These are phyloP conservation scores for Erodium chrysanthum DNA, from an alignment of 441 rosid genomes.

Conservation along the genomic window DNA sequence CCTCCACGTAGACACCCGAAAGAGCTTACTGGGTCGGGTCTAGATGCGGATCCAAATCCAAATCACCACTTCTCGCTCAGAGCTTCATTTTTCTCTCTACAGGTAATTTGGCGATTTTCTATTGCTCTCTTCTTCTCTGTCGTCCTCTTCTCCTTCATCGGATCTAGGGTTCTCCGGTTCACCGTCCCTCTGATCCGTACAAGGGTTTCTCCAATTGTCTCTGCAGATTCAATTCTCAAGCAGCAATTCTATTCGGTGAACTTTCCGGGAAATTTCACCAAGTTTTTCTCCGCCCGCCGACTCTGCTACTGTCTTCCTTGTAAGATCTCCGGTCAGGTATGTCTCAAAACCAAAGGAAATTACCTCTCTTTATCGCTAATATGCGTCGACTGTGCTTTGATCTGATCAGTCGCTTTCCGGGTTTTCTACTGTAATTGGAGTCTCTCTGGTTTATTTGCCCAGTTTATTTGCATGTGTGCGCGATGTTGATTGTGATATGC, in stretches of 20 bases:
- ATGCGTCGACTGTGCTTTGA: neutral
- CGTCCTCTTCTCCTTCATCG: neutral
- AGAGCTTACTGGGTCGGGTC: neutral
- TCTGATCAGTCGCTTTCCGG: neutral
- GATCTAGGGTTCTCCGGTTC: slow-evolving; percentile 3
- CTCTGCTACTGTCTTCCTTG: neutral
- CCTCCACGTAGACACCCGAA: no score
- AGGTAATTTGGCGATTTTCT: neutral
- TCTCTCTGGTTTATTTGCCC: neutral
- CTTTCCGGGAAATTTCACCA: no score
- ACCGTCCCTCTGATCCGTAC: neutral
- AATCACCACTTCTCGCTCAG: neutral
- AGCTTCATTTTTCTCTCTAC: neutral
- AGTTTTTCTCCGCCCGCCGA: neutral
- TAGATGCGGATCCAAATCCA: neutral
- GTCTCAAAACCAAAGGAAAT: neutral
- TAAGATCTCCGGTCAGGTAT: neutral
- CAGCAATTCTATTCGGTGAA: no score
- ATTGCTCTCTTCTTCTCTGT: neutral
- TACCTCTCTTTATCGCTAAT: neutral
- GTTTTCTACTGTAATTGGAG: neutral
- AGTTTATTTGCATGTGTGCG: no score
- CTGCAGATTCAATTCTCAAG: neutral
- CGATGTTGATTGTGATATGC: neutral
- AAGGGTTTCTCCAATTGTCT: neutral